These are phyloP conservation scores for Cyclospora cayetanensis DNA, from an alignment of 169 alveolate genomes.

Conservation along the genomic window DNA sequence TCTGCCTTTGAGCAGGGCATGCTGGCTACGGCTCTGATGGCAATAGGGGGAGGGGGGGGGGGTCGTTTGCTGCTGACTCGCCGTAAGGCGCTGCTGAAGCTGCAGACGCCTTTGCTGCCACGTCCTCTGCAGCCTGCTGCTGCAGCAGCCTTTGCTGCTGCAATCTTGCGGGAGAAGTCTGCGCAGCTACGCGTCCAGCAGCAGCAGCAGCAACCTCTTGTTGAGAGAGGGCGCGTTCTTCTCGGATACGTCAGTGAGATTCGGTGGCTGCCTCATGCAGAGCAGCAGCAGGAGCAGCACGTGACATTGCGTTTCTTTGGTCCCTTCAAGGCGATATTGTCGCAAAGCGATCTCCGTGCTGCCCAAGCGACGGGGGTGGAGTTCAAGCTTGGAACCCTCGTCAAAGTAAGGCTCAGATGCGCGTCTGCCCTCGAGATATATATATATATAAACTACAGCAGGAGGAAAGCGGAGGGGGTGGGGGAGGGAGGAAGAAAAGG, in stretches of 20 bases:
- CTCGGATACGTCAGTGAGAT: conserved; percentile 47
- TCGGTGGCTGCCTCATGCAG: background rate
- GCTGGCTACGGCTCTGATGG: conserved; percentile 52
- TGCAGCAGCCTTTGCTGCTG: conserved; percentile 12
- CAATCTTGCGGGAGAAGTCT: background rate
- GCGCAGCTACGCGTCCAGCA: conserved; percentile 3
- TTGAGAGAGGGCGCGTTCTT: background rate
- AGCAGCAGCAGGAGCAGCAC: conserved; percentile 50
- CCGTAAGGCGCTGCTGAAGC: conserved; percentile 3
- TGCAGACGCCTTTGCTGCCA: conserved; percentile 25
- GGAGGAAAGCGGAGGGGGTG: too few relatives aligned
- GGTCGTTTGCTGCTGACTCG: conserved; percentile 26
- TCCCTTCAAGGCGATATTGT: conserved; percentile 16
- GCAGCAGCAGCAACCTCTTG: background rate
- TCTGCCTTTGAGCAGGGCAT: conserved; percentile 13
- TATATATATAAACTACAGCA: too few relatives aligned
- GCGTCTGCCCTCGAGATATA: too few relatives aligned
- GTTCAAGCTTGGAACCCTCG: background rate
- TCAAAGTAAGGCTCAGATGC: conserved; percentile 26
- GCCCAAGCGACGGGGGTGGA: conserved; percentile 5
- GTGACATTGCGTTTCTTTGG: conserved; percentile 29
- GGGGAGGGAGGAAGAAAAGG: too few relatives aligned
- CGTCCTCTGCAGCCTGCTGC: conserved; percentile 11
- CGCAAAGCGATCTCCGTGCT: background rate
- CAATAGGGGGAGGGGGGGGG: conserved; percentile 44